Percentiles rank a stretch among this genome's conserved stretches.
Conservation (phyloP, 805 yeast genomes). For the Candida ulmi region DNA sequence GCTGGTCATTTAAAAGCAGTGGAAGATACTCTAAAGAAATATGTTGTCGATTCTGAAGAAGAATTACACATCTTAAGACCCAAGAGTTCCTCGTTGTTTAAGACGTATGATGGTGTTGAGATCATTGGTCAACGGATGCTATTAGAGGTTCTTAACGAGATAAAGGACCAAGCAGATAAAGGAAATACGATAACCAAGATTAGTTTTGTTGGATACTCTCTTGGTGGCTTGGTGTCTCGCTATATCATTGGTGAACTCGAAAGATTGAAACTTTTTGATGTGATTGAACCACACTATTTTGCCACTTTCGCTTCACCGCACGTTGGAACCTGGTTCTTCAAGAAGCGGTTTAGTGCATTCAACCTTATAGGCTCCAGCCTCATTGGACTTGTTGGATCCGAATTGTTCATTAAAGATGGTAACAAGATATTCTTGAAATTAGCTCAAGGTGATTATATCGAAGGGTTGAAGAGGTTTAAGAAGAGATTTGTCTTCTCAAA, state of each 20-base stretch:
- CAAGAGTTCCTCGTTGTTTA: conserved; percentile 57
- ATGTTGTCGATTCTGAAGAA: conserved; percentile 35
- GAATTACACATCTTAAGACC: conserved; percentile 43
- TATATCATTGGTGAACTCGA: conserved; percentile 71
- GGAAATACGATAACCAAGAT: conserved; percentile 38
- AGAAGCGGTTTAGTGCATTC: conserved; percentile 28
- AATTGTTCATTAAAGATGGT: conserved; percentile 53
- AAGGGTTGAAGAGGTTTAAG: conserved; percentile 54
- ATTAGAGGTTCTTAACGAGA: conserved; percentile 52
- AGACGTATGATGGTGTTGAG: conserved; percentile 82
- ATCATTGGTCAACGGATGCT: conserved; percentile 64
- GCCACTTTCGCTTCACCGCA: conserved; percentile 79
- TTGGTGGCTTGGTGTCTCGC: conserved; percentile 83
- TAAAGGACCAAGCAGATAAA: conserved; percentile 28
- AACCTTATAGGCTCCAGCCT: conserved; percentile 49
- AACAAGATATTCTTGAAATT: conserved; percentile 40
- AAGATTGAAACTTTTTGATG: conserved; percentile 48
- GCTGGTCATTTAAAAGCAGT: conserved; percentile 50
- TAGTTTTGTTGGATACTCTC: conserved; percentile 80
- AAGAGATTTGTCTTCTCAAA: conserved; percentile 64
- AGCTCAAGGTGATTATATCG: conserved; percentile 35
- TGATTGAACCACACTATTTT: conserved; percentile 55
- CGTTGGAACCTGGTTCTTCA: conserved; percentile 52
- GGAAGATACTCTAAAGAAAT: conserved; percentile 34
- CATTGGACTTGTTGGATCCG: conserved; percentile 67